Conservation (phyloP, 352 stramenopile genomes). For the Phytophthora pluvialis region DNA sequence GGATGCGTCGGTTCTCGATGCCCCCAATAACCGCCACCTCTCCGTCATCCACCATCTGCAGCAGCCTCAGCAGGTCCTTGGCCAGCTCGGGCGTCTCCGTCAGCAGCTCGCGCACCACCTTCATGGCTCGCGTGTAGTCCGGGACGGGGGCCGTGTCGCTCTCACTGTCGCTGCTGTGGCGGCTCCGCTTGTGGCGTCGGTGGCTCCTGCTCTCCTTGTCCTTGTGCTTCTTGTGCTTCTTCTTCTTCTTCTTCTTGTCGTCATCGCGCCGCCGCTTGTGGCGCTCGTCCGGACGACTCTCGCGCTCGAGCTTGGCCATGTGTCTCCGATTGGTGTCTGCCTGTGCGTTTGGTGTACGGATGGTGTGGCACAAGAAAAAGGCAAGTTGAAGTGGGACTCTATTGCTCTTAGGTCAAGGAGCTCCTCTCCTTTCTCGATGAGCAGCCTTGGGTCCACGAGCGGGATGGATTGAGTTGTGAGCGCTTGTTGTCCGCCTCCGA, state of each 20-base stretch:
- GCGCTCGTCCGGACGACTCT: conserved; percentile 37
- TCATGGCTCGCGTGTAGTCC: conserved; percentile 46
- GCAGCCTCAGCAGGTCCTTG: conserved; percentile 62
- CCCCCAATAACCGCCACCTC: conserved; percentile 78
- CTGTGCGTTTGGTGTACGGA: conserved; percentile 7
- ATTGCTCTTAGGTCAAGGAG: not conserved
- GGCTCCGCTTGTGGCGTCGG: conserved; percentile 21
- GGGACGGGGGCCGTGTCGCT: conserved; percentile 20
- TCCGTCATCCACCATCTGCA: conserved; percentile 83
- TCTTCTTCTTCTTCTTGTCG: conserved; percentile 43
- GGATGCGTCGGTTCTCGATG: conserved; percentile 78
- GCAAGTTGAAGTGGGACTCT: conserved; percentile 23
- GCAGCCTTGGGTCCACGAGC: conserved; percentile 10
- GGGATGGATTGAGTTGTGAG: conserved; percentile 4
- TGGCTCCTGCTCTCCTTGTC: conserved; percentile 37
- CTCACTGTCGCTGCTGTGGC: conserved; percentile 15
- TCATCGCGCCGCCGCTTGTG: conserved; percentile 41
- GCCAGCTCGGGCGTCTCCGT: conserved; percentile 70
- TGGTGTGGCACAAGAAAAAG: conserved; percentile 24
- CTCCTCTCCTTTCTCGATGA: not conserved
- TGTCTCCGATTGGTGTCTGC: not conserved
- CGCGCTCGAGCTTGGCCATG: conserved; percentile 43
- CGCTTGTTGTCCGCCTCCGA: conserved; percentile 1
- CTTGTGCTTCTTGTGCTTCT: conserved; percentile 48
- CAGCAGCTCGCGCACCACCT: conserved; percentile 62